Base-by-base conservation (phyloP, 2,329 filamentous ascomycete species). In the Penicillium sp. region DNA sequence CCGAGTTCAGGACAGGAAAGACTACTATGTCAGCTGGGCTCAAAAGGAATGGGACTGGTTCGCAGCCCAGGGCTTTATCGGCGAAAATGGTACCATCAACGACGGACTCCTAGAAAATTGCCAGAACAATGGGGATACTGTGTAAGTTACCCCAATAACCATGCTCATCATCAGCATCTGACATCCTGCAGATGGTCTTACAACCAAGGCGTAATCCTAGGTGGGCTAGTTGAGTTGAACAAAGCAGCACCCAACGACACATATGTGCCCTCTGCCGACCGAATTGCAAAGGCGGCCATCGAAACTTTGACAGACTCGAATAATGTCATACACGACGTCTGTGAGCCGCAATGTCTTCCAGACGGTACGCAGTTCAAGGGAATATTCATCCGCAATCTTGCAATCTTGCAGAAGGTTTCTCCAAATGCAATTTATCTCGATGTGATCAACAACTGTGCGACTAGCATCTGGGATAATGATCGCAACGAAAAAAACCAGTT, bases 361-460 rank as follows among this genome's bases (percentile, higher is more conserved):
- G 61, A 86, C 55, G 81, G 78, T 1, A 78, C 83, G 32, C 85
- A 89, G 64, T 91, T 91, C 79, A 91, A 91, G 71, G 88, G 88
- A 3, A 77, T 90, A 34, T 89, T 90, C 59, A 78, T 83, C 14
- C 80, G 86, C 18, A 89, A 89, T 65, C 73, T 91, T 18, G 77
- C 79, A 32, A 80, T 82, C 51, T 71, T 91, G 32, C 77, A 87
- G 21, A 65, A 72, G 1, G 81, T 71, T 2, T 79, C 78, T 1
- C 81, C 82, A 0, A 73, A 81, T 36, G 68, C 76, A 3, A 68
- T 68, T 9, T 87, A 85, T 64, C 74, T 71, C 11, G 67, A 73
- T 2, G 86, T 86, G 52, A 82, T 91, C 52, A 69, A 79, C 45
- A 74, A 70, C 27, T 90, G 89, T 54, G 88, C 87, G 9, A 75